These are phyloP conservation scores for Coemansia sp. DNA, from an alignment of 192 early-diverging fungal species.

Conservation along the genomic window DNA sequence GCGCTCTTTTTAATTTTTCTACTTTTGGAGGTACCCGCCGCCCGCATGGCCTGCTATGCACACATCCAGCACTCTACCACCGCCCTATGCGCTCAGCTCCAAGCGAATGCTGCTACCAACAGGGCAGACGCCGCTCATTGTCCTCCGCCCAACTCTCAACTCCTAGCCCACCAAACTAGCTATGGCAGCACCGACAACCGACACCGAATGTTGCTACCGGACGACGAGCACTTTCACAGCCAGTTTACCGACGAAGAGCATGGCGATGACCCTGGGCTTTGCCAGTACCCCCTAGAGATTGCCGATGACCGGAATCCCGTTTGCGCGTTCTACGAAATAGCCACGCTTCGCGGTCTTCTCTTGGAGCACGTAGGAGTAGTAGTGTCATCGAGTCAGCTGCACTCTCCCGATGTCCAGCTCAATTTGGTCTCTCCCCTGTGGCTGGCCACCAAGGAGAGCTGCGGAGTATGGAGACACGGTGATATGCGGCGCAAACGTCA, in stretches of 20 bases:
- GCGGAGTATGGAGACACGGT: slow-evolving; percentile 31
- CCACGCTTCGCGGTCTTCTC: slow-evolving; percentile 26
- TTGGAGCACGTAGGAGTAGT: slow-evolving; percentile 39
- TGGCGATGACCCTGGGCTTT: not conserved
- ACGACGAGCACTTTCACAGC: not conserved
- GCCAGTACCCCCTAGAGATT: slow-evolving; percentile 7
- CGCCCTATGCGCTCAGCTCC: slow-evolving; percentile 5
- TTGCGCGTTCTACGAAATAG: slow-evolving; percentile 36
- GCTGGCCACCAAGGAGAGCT: slow-evolving; percentile 31
- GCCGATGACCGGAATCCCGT: slow-evolving; percentile 40
- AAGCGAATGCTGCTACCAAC: not conserved
- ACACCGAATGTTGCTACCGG: not conserved
- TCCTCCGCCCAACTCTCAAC: not conserved
- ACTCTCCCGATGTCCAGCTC: slow-evolving; percentile 46
- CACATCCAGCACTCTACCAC: slow-evolving; percentile 16
- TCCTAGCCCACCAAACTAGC: not conserved
- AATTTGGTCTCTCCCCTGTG: slow-evolving; percentile 42
- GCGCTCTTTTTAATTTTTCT: not conserved
- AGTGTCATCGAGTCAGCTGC: slow-evolving; percentile 30
- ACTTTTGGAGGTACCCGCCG: not conserved
- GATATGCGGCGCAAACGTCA: slow-evolving; percentile 32
- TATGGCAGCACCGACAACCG: slow-evolving; percentile 1
- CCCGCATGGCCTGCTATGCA: slow-evolving; percentile 6
- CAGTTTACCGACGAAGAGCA: not conserved
- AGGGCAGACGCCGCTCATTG: not conserved